A percentile compares a stretch with the other conserved stretches of the same genome.
These are phyloP conservation scores for Monosporozyma aquatica DNA, from an alignment of 805 yeast species.

Conservation along the genomic window DNA sequence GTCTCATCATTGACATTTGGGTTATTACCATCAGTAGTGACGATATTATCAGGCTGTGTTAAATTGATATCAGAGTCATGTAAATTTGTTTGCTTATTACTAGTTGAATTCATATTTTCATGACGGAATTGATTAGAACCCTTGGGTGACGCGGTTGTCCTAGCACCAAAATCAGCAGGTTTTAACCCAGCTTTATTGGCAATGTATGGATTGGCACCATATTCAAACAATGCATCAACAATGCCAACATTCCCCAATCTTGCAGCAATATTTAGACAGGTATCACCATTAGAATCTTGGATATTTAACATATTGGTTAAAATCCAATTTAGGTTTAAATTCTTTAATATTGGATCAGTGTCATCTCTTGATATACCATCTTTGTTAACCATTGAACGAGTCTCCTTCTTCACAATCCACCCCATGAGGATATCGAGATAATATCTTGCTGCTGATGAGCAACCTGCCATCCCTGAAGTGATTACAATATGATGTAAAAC, in stretches of 20 bases:
- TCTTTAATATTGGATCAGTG: slow-evolving; percentile 38
- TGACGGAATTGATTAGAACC: background rate
- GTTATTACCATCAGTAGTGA: background rate
- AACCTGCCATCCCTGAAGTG: slow-evolving; percentile 67
- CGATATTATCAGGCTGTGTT: background rate
- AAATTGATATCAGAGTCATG: background rate
- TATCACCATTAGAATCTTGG: slow-evolving; percentile 90
- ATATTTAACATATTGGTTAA: slow-evolving; percentile 70
- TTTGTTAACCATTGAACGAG: slow-evolving; percentile 7
- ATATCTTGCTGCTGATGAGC: slow-evolving; percentile 64
- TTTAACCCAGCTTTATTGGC: slow-evolving; percentile 80
- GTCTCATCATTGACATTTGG: background rate
- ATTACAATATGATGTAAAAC: slow-evolving; percentile 80
- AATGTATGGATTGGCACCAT: slow-evolving; percentile 76
- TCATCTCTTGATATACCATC: slow-evolving; percentile 8
- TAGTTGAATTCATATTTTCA: background rate
- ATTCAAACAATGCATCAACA: slow-evolving; percentile 70
- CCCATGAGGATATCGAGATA: slow-evolving; percentile 64
- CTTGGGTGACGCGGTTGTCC: slow-evolving; percentile 17
- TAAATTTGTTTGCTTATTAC: background rate
- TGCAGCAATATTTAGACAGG: slow-evolving; percentile 88
- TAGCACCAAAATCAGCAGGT: slow-evolving; percentile 74
- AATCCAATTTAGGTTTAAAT: slow-evolving; percentile 44
- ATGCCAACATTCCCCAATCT: slow-evolving; percentile 75
- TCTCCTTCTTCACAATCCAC: slow-evolving; percentile 53